Evolutionary conservation across 2,329 filamentous ascomycete genomes (phyloP).

Genomic region (Bisporella sp.): DNA sequence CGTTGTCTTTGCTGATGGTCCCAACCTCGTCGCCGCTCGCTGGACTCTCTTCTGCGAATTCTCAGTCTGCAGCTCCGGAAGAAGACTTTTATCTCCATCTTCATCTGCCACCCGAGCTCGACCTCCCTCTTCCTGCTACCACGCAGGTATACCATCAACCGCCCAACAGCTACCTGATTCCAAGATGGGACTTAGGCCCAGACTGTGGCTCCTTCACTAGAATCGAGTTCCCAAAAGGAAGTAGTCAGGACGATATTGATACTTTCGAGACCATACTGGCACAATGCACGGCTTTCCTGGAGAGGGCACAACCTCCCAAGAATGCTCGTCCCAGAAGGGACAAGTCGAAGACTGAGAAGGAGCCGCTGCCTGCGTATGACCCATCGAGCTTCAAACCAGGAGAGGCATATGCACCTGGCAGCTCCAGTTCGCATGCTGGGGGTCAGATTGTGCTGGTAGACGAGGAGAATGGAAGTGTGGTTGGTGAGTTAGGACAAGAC

Average conservation of each 20-base stretch:
- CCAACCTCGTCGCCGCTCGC: conserved; percentile 74
- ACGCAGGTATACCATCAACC: conserved; percentile 98
- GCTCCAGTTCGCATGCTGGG: conserved; percentile 47
- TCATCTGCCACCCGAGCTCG: conserved; percentile 88
- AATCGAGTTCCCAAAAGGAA: conserved; percentile 78
- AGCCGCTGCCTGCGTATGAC: conserved; percentile 58
- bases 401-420: conserved; percentile 65
- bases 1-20: conserved; percentile 90
- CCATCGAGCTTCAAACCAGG: conserved; percentile 74
- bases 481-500: conserved; percentile 81
- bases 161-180: conserved; percentile 86
- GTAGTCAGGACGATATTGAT: conserved; percentile 85
- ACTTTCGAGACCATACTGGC: conserved; percentile 97
- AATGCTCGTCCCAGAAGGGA: conserved; percentile 13
- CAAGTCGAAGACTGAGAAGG: conserved; percentile 23
- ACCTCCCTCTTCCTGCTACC: conserved; percentile 86
- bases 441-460: conserved; percentile 89
- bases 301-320: conserved; percentile 59
- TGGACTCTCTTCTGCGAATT: conserved; percentile 43
- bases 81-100: conserved; percentile 97
- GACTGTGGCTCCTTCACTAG: conserved; percentile 86
- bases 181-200: conserved; percentile 86
- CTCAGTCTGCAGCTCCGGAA: conserved; percentile 51
- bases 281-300: conserved; percentile 94
- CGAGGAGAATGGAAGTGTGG: conserved; percentile 91